Evolutionary conservation across 2,329 filamentous ascomycete genomes (phyloP).

Genomic region (Trichoderma sp.): DNA sequence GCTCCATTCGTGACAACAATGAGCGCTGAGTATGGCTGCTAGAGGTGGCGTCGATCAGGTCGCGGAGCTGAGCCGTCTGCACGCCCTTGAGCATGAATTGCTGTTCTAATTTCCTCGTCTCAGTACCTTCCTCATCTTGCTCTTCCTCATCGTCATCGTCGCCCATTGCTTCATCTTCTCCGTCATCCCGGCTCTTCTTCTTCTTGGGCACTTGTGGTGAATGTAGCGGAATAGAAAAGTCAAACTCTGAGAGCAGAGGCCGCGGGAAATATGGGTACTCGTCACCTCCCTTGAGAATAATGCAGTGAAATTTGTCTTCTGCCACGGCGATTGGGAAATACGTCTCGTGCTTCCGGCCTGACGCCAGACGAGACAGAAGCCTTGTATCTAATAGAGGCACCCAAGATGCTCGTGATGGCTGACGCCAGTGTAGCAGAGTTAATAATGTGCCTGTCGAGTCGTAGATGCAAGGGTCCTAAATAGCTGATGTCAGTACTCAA

Average conservation of each 20-base stretch:
- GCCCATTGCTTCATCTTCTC: constrained; percentile 17
- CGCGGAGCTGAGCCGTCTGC: constrained; percentile 72
- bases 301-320: constrained; percentile 92
- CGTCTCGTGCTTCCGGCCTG: constrained; percentile 81
- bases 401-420: constrained; percentile 83
- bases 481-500: constrained; percentile 1
- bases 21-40: constrained; percentile 62
- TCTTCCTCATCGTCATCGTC: constrained; percentile 37
- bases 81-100: constrained; percentile 75
- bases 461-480: constrained; percentile 90
- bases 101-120: constrained; percentile 74
- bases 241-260: constrained; percentile 89
- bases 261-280: constrained; percentile 91
- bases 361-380: constrained; percentile 77
- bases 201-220: constrained; percentile 49
- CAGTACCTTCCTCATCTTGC: constrained; percentile 43
- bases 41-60: constrained; percentile 71
- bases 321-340: constrained; percentile 98
- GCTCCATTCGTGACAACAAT: constrained; percentile 70
- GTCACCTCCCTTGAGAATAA: constrained; percentile 96
- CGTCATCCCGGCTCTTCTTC: constrained; percentile 35
- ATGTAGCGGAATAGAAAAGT: constrained; percentile 81
- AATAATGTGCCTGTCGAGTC: constrained; percentile 89
- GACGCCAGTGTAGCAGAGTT: constrained; percentile 88
- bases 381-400: constrained; percentile 90